Evolutionary conservation across 108 stramenopile genomes (phyloP), one percentile per base, ranked within the genome.

Genomic region (Discostella stelligeroides): DNA sequence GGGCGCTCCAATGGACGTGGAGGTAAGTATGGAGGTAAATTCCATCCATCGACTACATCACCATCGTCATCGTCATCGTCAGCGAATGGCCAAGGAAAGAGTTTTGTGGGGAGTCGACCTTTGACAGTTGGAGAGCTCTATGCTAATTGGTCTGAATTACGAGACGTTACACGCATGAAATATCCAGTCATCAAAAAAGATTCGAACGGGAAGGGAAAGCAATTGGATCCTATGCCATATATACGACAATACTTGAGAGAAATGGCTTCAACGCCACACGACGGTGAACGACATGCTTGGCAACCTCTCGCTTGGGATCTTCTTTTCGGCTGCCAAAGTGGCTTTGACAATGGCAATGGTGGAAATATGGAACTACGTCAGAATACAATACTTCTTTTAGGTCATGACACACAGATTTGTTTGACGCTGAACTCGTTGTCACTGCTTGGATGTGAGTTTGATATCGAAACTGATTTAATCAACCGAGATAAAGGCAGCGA

Each of bases 101-200:
- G 48, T 34, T 60, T 41, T 7, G 63, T 64, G 0, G 71, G 81
- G 38, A 84, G 79, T 50, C 41, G 88, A 29, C 88, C 88, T 9
- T 57, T 89, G 30, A 89, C 88, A 6, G 88, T 86, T 10, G 88
- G 88, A 2, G 88, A 89, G 63, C 49, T 89, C n/a, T 64, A 68
- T 56, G 84, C 74, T 0, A 89, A 89, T 57, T 89, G 88, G 88
- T 17, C 46, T 2, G 77, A 79, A 25, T 60, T 79, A 40, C 45
- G 71, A 27, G 51, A 73, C 13, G 72, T 73, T 1, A 60, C 58
- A 28, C 72, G 64, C 10, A 66, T 48, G 23, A 73, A 73, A 37
- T 79, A 79, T 34, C 65, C 72, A 2, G 25, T 62, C 37, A 20
- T 68, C 9, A 49, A 67, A 12, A 49, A 73, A 42, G 21, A 10